Evolutionary conservation across 2,329 filamentous ascomycete species (phyloP).

Genomic region (Plenodomus biglobosus): DNA sequence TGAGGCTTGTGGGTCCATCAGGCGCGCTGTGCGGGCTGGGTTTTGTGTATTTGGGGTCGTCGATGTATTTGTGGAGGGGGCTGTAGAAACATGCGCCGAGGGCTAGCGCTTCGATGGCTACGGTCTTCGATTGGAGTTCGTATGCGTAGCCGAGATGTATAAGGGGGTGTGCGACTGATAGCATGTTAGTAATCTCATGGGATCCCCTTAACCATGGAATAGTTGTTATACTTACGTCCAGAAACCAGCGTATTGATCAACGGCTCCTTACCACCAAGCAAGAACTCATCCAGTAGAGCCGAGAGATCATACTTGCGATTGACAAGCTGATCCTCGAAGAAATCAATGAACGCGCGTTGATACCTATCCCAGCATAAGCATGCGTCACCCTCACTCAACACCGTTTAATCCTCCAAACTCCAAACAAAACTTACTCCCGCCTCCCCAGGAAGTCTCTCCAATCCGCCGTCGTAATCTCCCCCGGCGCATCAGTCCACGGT

Average conservation of each 20-base stretch:
- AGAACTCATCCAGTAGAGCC: slow-evolving; percentile 70
- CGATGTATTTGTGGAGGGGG: slow-evolving; percentile 63
- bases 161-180: slow-evolving; percentile 81
- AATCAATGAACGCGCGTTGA: slow-evolving; percentile 89
- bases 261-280: slow-evolving; percentile 74
- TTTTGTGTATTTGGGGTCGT: slow-evolving; percentile 70
- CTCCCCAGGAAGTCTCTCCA: slow-evolving; percentile 86
- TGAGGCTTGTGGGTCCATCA: slow-evolving; percentile 58
- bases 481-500: slow-evolving; percentile 79
- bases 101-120: slow-evolving; percentile 85
- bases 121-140: slow-evolving; percentile 79
- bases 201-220: no score
- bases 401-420: no score
- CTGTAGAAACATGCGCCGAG: slow-evolving; percentile 64
- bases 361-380: slow-evolving; percentile 65
- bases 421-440: slow-evolving; percentile 55
- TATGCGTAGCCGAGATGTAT: slow-evolving; percentile 94
- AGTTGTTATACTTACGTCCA: slow-evolving; percentile 69
- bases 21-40: slow-evolving; percentile 55
- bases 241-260: slow-evolving; percentile 78
- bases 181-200: slow-evolving; percentile 6
- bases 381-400: slow-evolving; percentile 11
- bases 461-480: slow-evolving; percentile 78
- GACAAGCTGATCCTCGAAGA: slow-evolving; percentile 90
- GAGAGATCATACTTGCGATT: slow-evolving; percentile 81